Evolutionary conservation across 1,284 basidiomycete genomes (phyloP).

Genomic region (Taiwanofungus camphoratus): DNA sequence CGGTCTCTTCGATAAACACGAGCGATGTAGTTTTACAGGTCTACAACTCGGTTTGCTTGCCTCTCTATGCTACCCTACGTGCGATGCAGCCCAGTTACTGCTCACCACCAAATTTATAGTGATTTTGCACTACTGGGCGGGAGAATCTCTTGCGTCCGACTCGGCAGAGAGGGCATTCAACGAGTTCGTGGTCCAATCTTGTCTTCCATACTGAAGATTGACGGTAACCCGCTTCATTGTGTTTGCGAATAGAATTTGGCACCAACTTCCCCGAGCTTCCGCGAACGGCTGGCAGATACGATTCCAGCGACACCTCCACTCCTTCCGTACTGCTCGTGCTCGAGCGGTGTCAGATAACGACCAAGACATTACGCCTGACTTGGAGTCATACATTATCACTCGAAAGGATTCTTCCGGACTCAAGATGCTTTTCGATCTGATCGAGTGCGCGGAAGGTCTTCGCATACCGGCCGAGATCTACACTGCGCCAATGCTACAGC

Average conservation of each 20-base stretch:
- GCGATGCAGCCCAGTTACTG: conserved; percentile 48
- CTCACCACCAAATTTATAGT: conserved; percentile 46
- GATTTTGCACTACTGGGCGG: conserved; percentile 30
- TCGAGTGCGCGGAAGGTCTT: conserved; percentile 48
- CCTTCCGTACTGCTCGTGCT: conserved; percentile 23
- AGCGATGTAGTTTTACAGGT: conserved; percentile 28
- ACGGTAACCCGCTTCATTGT: neutral
- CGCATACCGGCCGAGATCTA: conserved; percentile 30
- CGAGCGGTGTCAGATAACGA: conserved; percentile 20
- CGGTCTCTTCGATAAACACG: conserved; percentile 21
- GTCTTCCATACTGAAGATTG: too few relatives aligned
- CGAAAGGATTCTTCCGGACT: conserved; percentile 44
- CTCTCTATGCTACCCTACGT: conserved; percentile 50
- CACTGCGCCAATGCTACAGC: conserved; percentile 27
- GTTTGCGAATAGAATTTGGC: conserved; percentile 20
- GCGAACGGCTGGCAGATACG: conserved; percentile 23
- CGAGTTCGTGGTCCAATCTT: too few relatives aligned
- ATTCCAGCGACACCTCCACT: conserved; percentile 25
- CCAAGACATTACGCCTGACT: conserved; percentile 29
- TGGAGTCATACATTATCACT: conserved; percentile 41
- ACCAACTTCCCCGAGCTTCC: conserved; percentile 14
- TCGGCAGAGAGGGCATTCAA: conserved; percentile 20
- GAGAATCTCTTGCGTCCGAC: conserved; percentile 13
- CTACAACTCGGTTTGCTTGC: conserved; percentile 49
- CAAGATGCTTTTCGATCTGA: conserved; percentile 45